phyloP scores from a whole-genome alignment of 768 basidiomycete genomes.

The Suillus decipiens region DNA sequence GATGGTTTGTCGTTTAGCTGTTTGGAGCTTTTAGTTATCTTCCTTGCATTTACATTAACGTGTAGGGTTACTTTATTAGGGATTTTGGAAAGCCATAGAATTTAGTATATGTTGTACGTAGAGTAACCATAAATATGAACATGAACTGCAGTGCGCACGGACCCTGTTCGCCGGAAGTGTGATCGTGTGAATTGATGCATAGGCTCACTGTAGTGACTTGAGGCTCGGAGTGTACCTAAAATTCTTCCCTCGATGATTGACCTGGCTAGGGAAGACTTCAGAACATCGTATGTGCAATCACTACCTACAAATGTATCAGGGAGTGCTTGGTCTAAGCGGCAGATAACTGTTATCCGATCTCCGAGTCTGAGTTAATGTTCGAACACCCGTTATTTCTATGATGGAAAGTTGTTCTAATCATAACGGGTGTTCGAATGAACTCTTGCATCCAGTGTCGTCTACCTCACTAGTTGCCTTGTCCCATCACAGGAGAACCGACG shows the following conservation, averaged over 20 bases:
- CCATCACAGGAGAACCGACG: neutral
- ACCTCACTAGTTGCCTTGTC: no score
- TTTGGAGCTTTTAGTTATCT: neutral
- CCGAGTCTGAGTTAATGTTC: no score
- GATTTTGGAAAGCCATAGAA: neutral
- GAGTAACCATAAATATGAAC: neutral
- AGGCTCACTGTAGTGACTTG: no score
- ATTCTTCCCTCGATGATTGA: neutral
- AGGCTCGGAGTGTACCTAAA: neutral
- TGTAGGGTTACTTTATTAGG: neutral
- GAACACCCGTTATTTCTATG: neutral
- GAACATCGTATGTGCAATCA: neutral
- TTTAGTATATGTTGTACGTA: neutral
- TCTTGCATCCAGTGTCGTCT: neutral
- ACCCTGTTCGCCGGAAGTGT: neutral
- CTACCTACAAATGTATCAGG: neutral
- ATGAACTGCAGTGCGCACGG: neutral
- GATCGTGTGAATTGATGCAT: neutral
- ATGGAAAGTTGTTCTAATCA: neutral
- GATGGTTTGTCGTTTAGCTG: neutral
- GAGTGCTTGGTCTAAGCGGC: neutral
- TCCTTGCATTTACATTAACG: conserved; percentile 4
- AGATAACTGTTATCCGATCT: neutral
- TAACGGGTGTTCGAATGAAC: neutral
- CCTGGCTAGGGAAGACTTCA: neutral